Conservation (phyloP, 257 asterid species). For the Salvia splendens region DNA sequence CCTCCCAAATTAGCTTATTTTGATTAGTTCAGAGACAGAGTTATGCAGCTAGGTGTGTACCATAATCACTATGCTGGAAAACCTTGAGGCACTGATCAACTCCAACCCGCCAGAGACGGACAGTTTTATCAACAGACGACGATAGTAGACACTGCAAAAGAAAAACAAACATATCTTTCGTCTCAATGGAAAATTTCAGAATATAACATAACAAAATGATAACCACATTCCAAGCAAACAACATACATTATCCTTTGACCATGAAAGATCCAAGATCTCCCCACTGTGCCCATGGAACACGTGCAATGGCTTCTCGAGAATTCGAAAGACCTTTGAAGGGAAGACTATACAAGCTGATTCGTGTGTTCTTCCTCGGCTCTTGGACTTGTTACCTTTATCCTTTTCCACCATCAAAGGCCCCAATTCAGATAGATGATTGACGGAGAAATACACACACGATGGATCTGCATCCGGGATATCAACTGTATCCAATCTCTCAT, state of each 20-base stretch:
- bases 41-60: constrained; percentile 44
- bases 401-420: constrained; percentile 60
- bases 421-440: constrained; percentile 63
- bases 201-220: constrained; percentile 12
- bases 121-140: constrained; percentile 92
- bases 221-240: constrained; percentile 8
- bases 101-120: constrained; percentile 95
- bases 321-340: constrained; percentile 81
- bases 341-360: constrained; percentile 86
- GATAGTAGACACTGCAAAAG: constrained; percentile 76
- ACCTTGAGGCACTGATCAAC: constrained; percentile 71
- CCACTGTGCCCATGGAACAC: constrained; percentile 73
- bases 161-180: constrained; percentile 15
- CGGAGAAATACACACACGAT: constrained; percentile 76
- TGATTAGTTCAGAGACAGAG: constrained; percentile 23
- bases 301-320: constrained; percentile 81
- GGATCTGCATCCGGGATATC: constrained; percentile 80
- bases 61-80: constrained; percentile 84
- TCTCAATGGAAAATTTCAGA: constrained; percentile 3
- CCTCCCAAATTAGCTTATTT: constrained; percentile 9
- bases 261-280: constrained; percentile 86
- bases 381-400: constrained; percentile 47
- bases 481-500: constrained; percentile 62
- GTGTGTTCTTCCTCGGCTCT: constrained; percentile 47
- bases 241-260: constrained; percentile 89